Conservation (phyloP, 2,329 filamentous ascomycete genomes). For the Colletotrichum karsti region DNA sequence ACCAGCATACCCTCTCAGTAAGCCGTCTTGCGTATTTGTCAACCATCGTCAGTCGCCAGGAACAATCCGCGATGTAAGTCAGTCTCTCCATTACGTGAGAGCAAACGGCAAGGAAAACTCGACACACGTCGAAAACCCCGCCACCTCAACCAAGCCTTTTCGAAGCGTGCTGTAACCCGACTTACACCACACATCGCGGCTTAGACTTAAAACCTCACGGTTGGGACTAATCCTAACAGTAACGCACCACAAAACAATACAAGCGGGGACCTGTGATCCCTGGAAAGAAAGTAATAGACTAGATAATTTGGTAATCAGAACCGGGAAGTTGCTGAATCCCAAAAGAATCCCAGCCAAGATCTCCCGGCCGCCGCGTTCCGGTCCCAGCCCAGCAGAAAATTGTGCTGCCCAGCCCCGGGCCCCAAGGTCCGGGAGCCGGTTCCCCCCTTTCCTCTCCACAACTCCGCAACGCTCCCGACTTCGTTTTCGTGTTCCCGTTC, state of each 20-base stretch:
- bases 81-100: not conserved
- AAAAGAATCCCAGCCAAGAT: not conserved
- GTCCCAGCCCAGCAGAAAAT: not conserved
- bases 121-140: no score
- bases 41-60: not conserved
- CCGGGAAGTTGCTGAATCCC: not conserved
- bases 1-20: not conserved
- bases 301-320: not conserved
- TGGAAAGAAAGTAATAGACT: no score
- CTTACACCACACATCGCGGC: no score
- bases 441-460: not conserved
- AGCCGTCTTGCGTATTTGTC: not conserved
- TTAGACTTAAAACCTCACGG: no score
- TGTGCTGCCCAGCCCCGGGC: not conserved
- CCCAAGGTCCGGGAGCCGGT: not conserved
- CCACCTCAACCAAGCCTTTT: no score
- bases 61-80: no score
- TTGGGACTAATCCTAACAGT: no score
- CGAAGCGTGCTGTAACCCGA: no score
- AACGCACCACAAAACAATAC: no score
- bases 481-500: not conserved
- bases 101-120: not conserved
- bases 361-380: not conserved
- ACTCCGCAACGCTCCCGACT: not conserved
- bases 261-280: no score